Evolutionary conservation across 805 yeast genomes (phyloP).

Genomic region (Sungouiella blattae): DNA sequence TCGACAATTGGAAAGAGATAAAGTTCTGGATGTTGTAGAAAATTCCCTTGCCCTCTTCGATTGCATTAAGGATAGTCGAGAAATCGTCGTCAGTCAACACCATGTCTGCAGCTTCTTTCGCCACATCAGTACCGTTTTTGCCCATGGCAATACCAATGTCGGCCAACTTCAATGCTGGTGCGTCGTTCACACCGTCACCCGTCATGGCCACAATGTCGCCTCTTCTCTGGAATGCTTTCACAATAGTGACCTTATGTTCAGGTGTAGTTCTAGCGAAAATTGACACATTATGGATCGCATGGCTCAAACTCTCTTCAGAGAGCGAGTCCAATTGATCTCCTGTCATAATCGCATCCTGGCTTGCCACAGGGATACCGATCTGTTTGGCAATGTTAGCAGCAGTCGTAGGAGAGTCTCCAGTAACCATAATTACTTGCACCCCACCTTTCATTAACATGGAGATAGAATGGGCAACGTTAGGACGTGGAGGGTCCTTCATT

Average conservation of each 20-base stretch:
- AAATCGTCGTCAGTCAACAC: constrained; percentile 95
- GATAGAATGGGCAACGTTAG: constrained; percentile 74
- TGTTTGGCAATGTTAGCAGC: constrained; percentile 82
- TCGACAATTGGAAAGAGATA: constrained; percentile 91
- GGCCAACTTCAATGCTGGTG: constrained; percentile 95
- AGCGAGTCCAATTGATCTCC: constrained; percentile 81
- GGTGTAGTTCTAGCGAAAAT: constrained; percentile 96
- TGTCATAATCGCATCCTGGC: constrained; percentile 66
- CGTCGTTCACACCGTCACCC: constrained; percentile 99
- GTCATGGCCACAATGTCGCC: constrained; percentile 98
- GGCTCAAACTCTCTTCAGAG: constrained; percentile 68
- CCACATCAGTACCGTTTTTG: constrained; percentile 93
- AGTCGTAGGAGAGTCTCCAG: constrained; percentile 89
- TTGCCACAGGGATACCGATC: constrained; percentile 80
- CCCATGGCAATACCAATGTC: constrained; percentile 97
- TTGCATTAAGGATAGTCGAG: constrained; percentile 87
- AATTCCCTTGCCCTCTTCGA: constrained; percentile 96
- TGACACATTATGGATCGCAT: constrained; percentile 75
- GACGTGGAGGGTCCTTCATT: constrained; percentile 98
- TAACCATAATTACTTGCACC: constrained; percentile 96
- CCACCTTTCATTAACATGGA: constrained; percentile 82
- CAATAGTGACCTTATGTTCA: constrained; percentile 87
- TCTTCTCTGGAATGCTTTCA: constrained; percentile 80
- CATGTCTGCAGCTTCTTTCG: constrained; percentile 98
- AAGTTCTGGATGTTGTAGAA: constrained; percentile 94